Evolutionary conservation across 2,329 filamentous ascomycete genomes (phyloP), one percentile per base, ranked within the genome.

Genomic region (Penicillium sp.): DNA sequence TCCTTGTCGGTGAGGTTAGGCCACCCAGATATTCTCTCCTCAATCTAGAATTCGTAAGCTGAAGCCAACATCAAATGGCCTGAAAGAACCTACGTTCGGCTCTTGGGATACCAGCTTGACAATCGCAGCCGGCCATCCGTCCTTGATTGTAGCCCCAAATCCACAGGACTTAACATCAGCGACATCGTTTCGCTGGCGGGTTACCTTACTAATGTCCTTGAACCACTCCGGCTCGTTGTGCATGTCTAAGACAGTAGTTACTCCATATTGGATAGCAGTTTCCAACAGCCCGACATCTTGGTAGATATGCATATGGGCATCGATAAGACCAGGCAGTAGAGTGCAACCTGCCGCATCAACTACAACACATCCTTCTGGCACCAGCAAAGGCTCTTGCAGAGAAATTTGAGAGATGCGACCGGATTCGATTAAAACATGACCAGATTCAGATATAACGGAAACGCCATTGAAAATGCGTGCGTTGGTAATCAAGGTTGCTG

Each of bases 171-270:
- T 54, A 17, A 54, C 43, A 48, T 54, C 52, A 7, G 52, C 12
- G 5, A 54, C 29, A 45, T 54, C 48, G 2, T 51, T 51, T 21
- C 48, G 24, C 17, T 48, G 39, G 9, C 15, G 8, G 4, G 48
- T 44, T 7, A 54, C 32, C 21, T 33, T 23, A 17, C 33, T 51
- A 12, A 54, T 48, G 12, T 36, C 33, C 15, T 48, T 36, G 17
- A 54, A 51, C 52, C 52, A 51, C 12, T 54, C 47, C 12, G 39
- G 52, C 29, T 54, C 52, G 15, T 54, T 54, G 21, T 54, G 51
- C 42, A 54, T 21, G 12, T 54, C 47, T 2, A 54, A 40, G 3
- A 54, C 44, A 9, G 48, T 54, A 4, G 48, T 54, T 2, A 54
- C 48, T 13, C 48, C 52, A 24, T 54, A 51, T 20, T 43, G 26